Evolutionary conservation across 257 asterid species (phyloP), one percentile per base, ranked within the genome.

Genomic region (Cruciata laevipes): DNA sequence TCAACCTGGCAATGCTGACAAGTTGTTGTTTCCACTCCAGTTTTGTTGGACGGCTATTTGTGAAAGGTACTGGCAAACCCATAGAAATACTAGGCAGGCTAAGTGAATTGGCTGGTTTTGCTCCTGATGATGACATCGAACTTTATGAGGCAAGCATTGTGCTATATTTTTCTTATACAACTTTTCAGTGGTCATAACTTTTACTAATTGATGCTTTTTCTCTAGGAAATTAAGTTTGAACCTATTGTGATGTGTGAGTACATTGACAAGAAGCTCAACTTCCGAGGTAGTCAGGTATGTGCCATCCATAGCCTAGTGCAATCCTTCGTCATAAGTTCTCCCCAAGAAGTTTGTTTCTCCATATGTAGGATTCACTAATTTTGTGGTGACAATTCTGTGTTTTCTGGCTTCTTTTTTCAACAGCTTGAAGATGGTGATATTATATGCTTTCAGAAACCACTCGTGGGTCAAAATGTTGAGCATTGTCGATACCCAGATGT

Each of bases 361-460:
- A 4, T 31, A 17, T 24, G 56, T 18, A 16, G 7, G 3, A 1
- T 52, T 67, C 27, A 5, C 31, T 53, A 4, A 11, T 18, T 65
- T 18, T 4, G 13, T 66, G n/a, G 23, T 27, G 40, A 60, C 47
- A 17, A 16, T 31, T 32, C 17, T 13, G 5, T 42, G 16, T 10
- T 10, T 69, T 65, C 70, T 61, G 35, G 24, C 20, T 53, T 72
- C 75, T 63, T 73, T 24, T 70, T 35, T 63, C 35, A 44, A 66
- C 83, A 86, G 96, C 87, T 89, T 56, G 92, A 89, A 83, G 92
- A 89, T 69, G 96, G 96, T 68, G 96, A 89, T 55, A 85, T 89
- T 66, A 73, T 89, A 76, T 89, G 89, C 83, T 82, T 89, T 70
- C 96, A 87, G 76, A 89, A 81, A 71, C 68, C 83, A 24, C 77